phyloP scores from a whole-genome alignment of 345 rosid genomes.

The Gossypium rotundifolium region DNA sequence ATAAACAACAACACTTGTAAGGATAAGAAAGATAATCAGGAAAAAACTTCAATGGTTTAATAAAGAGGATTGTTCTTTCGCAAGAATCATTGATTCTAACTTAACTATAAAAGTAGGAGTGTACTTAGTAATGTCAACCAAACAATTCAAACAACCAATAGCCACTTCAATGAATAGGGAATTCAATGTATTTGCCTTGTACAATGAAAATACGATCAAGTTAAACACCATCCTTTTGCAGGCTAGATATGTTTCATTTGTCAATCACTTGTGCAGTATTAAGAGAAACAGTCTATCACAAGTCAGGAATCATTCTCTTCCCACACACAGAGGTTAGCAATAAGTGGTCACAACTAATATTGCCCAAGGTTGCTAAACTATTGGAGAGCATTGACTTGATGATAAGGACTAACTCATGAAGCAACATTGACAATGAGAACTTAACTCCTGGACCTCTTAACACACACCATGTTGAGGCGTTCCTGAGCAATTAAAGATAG shows the following conservation, averaged over 20 bases:
- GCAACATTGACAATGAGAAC: neutral
- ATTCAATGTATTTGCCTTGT: neutral
- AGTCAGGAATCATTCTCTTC: neutral
- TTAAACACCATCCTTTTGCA: neutral
- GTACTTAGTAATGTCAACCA: no score
- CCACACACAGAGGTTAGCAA: neutral
- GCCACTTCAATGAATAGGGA: neutral
- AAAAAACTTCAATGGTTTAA: neutral
- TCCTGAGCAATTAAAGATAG: neutral
- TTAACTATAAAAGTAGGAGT: neutral
- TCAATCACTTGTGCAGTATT: neutral
- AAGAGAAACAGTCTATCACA: neutral
- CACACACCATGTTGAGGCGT: no score
- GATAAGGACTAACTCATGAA: neutral
- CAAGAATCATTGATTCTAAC: neutral
- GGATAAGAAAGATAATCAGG: neutral
- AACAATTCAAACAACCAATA: no score
- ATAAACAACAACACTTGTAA: neutral
- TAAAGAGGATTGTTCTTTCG: neutral
- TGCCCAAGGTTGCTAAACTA: neutral
- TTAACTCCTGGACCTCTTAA: neutral
- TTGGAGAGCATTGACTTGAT: neutral
- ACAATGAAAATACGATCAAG: neutral
- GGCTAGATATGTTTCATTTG: neutral
- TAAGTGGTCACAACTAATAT: neutral